Percentiles rank a stretch among this genome's conserved stretches.
Evolutionary conservation across 2,329 filamentous ascomycete genomes (phyloP).

Genomic region (Fusarium sp.): DNA sequence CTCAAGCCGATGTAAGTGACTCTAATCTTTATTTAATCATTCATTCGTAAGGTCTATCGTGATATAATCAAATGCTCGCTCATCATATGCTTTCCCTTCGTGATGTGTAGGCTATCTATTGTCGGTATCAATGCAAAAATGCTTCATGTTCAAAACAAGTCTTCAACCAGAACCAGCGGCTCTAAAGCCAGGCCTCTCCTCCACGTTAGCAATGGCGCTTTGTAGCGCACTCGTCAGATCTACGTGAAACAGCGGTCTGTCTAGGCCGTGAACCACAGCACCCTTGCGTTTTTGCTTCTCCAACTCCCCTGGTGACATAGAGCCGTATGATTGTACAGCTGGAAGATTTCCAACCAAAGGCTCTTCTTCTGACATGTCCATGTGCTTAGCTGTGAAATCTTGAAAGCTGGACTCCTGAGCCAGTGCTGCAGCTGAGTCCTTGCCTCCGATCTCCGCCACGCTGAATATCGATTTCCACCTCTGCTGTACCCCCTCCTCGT

Average conservation of each 20-base stretch:
- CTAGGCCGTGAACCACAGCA: conserved; percentile 84
- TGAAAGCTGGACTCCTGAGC: conserved; percentile 72
- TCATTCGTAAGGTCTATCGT: neutral
- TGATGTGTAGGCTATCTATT: neutral
- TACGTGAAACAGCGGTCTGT: conserved; percentile 92
- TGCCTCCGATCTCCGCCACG: conserved; percentile 85
- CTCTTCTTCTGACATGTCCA: conserved; percentile 49
- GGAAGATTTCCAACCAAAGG: conserved; percentile 45
- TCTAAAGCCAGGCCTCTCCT: conserved; percentile 59
- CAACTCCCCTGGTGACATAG: conserved; percentile 37
- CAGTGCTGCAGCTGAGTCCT: conserved; percentile 73
- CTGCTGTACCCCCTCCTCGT: conserved; percentile 59
- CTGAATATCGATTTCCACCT: conserved; percentile 97
- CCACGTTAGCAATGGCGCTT: conserved; percentile 83
- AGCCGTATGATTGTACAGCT: conserved; percentile 17
- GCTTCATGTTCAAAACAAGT: neutral
- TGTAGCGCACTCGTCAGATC: conserved; percentile 91
- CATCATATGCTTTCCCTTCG: conserved; percentile 3
- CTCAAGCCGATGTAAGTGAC: neutral
- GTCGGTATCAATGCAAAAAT: neutral
- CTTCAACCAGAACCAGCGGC: conserved; percentile 8
- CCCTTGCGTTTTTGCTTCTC: conserved; percentile 60
- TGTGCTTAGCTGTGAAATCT: conserved; percentile 47
- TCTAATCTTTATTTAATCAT: neutral
- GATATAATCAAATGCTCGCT: conserved; percentile 6